A percentile compares a stretch with the other conserved stretches of the same genome.
phyloP scores from a whole-genome alignment of 2,329 filamentous ascomycete genomes.

The Metarhizium guizhouense region DNA sequence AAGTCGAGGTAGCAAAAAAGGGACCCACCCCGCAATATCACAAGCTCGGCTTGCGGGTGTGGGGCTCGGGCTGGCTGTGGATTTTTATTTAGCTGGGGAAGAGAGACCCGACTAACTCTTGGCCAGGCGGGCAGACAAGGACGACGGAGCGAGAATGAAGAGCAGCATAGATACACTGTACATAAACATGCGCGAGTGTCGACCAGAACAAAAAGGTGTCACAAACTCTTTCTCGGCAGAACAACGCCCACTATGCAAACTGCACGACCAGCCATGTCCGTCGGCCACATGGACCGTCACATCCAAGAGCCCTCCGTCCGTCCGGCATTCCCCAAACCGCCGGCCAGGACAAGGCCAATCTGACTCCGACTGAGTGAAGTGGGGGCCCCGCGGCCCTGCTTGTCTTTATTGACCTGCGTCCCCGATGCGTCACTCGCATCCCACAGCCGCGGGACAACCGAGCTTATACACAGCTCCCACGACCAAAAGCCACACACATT shows the following conservation, averaged over 20 bases:
- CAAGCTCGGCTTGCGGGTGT: background rate
- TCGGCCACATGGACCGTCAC: background rate
- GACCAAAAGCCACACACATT: too few species aligned
- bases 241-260: background rate
- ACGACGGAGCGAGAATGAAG: too few species aligned
- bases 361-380: too few species aligned
- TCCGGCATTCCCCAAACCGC: background rate
- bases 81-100: too few species aligned
- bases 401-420: background rate
- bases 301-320: background rate
- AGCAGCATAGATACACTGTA: too few species aligned
- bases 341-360: too few species aligned
- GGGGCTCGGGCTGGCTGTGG: background rate
- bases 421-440: background rate
- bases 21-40: conserved; percentile 4
- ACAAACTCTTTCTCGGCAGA: too few species aligned
- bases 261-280: background rate
- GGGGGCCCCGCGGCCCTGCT: too few species aligned
- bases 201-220: too few species aligned
- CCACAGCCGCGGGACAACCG: background rate
- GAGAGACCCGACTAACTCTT: too few species aligned
- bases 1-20: background rate
- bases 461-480: background rate
- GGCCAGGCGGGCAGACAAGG: too few species aligned
- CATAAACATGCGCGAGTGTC: too few species aligned